Evolutionary conservation across 768 basidiomycete species (phyloP), one percentile per base, ranked within the genome.

Genomic region (Amanita exitialis): DNA sequence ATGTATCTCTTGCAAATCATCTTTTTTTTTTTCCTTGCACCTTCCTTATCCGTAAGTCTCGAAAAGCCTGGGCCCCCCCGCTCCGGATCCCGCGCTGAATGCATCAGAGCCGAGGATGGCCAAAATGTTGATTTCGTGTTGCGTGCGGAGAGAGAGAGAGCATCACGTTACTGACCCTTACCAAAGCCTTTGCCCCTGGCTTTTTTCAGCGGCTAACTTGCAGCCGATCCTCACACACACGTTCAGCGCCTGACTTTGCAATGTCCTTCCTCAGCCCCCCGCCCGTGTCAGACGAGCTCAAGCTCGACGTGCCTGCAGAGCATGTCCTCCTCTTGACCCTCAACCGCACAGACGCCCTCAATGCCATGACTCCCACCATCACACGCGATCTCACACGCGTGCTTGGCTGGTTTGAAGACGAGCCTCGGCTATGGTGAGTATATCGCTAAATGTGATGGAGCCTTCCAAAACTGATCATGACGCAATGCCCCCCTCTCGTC

Each of bases 331-430:
- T 70, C 34, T 59, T 74, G 44, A 68, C 67, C 1, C 60, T 74
- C 53, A 91, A 91, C 65, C 74, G 88, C 6, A 87, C 88, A 0
- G 70, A 72, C 48, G 62, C 73, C 5, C 75, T 88, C 61, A 91
- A 93, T 59, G 86, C 90, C 1, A 77, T 92, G 72, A 79, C 79
- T 0, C 75, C 77, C 6, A 67, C 64, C 5, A 79, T 90, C 73
- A 58, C 67, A 13, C 56, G 62, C 1, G 83, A 83, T 62, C 61
- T 89, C 23, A 64, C 71, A 34, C 54, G 46, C 1, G 59, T 83
- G 4, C 62, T 90, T 27, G 70, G 78, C 53, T 90, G 86, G 86
- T 89, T 90, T 58, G 84, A 89, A 55, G 66, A 74, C 1, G 84
- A 89, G 48, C 73, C 83, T 13, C 67, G 68, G 44, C 64, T 90